Evolutionary conservation across 2,329 filamentous ascomycete genomes (phyloP), one percentile per base, ranked within the genome.

Genomic region (Fusarium tjaetaba): DNA sequence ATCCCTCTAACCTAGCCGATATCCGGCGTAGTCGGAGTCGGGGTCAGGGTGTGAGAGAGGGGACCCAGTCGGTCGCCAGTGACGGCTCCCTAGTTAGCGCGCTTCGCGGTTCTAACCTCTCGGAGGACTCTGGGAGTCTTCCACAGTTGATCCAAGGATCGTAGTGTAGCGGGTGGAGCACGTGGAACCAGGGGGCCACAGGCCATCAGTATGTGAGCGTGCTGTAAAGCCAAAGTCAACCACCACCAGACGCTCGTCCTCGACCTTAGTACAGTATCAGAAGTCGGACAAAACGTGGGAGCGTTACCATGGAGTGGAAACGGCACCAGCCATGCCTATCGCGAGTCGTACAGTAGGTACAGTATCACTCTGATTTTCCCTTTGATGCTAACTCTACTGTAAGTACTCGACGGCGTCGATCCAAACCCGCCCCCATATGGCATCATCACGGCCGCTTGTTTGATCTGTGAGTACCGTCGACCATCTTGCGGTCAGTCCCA

Each of bases 1-100:
- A 63, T 46, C 52, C 39, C 69, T 73, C 65, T 62, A 38, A 41
- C 65, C 75, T 77, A 77, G 71, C 71, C 72, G 68, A 74, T 69
- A 74, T 77, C 74, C 74, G 74, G 75, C 68, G 68, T 67, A 73
- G 67, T 62, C 30, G 55, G 38, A 34, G 46, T 61, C 60, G 49
- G 68, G 60, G 53, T 61, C 64, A 49, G 52, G 58, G 39, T 57
- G 61, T 59, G 42, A 58, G 28, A 28, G 28, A 28, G 48, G 43
- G 51, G 46, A 28, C 34, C 51, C 51, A 53, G 51, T 39, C 32
- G 24, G 51, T 53, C 20, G 28, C 42, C 42, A 57, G 36, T 63
- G 65, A 65, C 51, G 60, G 52, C 38, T 66, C 39, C 49, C 45
- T 70, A 46, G 59, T 70, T 70, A 70, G 65, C 67, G 67, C 67